phyloP scores from a whole-genome alignment of 176 grass and related monocot species.

The Ampelocalamus luodianensis region DNA sequence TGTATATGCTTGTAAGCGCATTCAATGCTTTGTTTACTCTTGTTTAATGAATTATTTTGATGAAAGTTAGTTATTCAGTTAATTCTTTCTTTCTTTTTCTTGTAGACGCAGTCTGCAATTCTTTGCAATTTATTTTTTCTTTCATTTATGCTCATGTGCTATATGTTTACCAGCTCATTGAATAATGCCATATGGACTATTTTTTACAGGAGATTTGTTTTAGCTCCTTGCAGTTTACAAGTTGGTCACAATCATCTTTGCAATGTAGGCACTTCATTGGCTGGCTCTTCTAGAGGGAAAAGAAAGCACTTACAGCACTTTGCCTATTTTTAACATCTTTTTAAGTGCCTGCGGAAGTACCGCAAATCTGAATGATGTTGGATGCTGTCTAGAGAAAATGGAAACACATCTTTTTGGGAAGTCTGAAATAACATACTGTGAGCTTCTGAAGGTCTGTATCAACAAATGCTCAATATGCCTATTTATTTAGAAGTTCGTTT shows the following conservation, averaged over 20 bases:
- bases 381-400: constrained; percentile 75
- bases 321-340: constrained; percentile 84
- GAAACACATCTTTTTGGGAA: constrained; percentile 73
- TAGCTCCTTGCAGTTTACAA: constrained; percentile 33
- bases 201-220: constrained; percentile 20
- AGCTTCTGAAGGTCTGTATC: constrained; percentile 83
- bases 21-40: too few relatives aligned
- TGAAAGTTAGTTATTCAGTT: constrained; percentile 17
- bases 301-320: constrained; percentile 36
- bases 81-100: constrained; percentile 9
- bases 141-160: constrained; percentile 20
- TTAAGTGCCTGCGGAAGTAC: constrained; percentile 55
- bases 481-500: constrained; percentile 35
- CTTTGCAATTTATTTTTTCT: constrained; percentile 1
- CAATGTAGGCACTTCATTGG: constrained; percentile 66
- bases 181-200: constrained; percentile 8
- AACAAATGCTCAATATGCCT: constrained; percentile 31
- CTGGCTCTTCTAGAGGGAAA: constrained; percentile 67
- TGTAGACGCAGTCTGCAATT: constrained; percentile 20
- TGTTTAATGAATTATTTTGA: constrained; percentile 14
- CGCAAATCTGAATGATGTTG: constrained; percentile 48
- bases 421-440: constrained; percentile 86
- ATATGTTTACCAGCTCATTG: constrained; percentile 27
- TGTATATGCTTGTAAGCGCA: too few relatives aligned
- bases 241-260: constrained; percentile 38